Base-by-base conservation (phyloP, 225 moss, liverwort and hornwort species). In the Lunularia cruciata region DNA sequence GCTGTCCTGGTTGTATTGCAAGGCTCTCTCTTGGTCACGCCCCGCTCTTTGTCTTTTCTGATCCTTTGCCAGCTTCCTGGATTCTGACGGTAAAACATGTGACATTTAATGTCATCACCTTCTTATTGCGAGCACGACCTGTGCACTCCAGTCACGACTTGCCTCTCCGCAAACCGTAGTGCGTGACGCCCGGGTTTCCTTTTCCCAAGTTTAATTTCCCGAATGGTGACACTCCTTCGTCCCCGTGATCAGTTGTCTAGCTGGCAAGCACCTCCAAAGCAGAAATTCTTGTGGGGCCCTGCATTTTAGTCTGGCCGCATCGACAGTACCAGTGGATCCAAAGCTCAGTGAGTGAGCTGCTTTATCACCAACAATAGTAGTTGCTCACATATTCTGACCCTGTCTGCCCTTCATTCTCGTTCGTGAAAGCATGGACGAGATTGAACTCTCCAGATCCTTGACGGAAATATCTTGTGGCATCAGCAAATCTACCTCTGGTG, bases 191-290 rank as follows among this genome's bases (percentile, higher is more conserved):
- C 10, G 59, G 34, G 58, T 4, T 19, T 28, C 30, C 31, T 28
- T 15, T 14, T 15, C 30, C 31, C 15, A 31, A 26, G 57, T 32
- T 11, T 31, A 15, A 16, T 33, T 11, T 31, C 5, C 19, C 4
- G n/a, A 2, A 38, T 36, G 60, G 8, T 60, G 35, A 20, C 36
- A 7, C 60, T 60, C 37, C 26, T 6, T 22, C 61, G 2, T 61
- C 61, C n/a, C 26, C 40, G 23, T 61, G 61, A 42, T 61, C 42
- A 61, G 23, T 4, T 61, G 61, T 61, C 61, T 40, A 61, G 40
- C 61, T 61, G 61, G 61, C 61, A 61, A 13, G 61, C 61, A 61
- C 61, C 11, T 22, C 31, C 31, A 23, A 31, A 31, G 23, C 22
- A 51, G 51, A 25, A 51, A 51, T 20, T 51, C 5, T 26, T 39